These are phyloP conservation scores for Arctium lappa DNA, from an alignment of 129 eudicot species.

Conservation along the genomic window DNA sequence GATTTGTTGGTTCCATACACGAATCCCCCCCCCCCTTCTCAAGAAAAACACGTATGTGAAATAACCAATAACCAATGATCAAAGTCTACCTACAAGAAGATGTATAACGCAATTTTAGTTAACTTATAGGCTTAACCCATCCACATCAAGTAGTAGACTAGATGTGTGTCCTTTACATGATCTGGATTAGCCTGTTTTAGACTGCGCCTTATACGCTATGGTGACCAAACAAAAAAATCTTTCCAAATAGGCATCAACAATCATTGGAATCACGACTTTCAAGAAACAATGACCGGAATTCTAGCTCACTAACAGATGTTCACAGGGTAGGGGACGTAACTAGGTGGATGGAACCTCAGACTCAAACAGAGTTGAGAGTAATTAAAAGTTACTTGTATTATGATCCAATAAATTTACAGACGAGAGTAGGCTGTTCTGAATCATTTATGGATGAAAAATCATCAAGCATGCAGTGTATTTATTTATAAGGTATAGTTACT, in stretches of 20 bases:
- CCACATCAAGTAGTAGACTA: not conserved
- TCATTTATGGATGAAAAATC: not conserved
- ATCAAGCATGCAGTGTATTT: not conserved
- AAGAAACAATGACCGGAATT: not conserved
- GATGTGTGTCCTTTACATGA: not conserved
- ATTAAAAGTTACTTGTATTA: not conserved
- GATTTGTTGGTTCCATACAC: too few species aligned
- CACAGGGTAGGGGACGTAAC: too few species aligned
- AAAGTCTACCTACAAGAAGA: not conserved
- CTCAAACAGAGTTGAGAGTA: too few species aligned
- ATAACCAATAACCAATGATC: not conserved
- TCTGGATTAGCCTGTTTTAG: not conserved
- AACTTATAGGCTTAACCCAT: not conserved
- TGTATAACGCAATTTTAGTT: not conserved
- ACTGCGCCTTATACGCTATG: not conserved
- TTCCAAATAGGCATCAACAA: not conserved
- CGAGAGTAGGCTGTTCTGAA: not conserved
- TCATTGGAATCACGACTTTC: not conserved
- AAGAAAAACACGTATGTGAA: not conserved
- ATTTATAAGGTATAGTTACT: not conserved
- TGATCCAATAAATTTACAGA: not conserved
- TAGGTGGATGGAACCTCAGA: too few species aligned
- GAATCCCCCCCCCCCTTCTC: not conserved
- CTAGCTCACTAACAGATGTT: too few species aligned
- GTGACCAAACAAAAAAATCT: not conserved